A percentile compares a stretch with the other conserved stretches of the same genome.
Evolutionary conservation across 2,329 filamentous ascomycete genomes (phyloP).

Genomic region (Curvularia verruculosa): DNA sequence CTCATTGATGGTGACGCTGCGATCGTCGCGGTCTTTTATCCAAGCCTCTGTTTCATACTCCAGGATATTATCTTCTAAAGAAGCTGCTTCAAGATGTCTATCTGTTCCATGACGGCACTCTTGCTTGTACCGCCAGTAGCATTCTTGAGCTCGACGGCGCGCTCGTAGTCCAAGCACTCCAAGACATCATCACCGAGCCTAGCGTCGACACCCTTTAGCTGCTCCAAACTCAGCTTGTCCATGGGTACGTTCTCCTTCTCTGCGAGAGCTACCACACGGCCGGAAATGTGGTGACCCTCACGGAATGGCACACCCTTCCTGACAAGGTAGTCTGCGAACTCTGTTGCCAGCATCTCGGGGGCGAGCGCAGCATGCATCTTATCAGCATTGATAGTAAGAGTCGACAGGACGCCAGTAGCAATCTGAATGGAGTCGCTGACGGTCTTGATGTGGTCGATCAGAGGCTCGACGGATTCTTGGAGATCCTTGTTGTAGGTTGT

Average conservation of each 20-base stretch:
- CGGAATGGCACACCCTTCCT: conserved; percentile 75
- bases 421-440: conserved; percentile 82
- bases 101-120: conserved; percentile 68
- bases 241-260: conserved; percentile 71
- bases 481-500: conserved; percentile 90
- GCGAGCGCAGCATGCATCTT: conserved; percentile 81
- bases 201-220: conserved; percentile 70
- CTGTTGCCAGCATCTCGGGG: conserved; percentile 81
- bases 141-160: conserved; percentile 78
- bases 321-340: conserved; percentile 69
- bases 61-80: conserved; percentile 28
- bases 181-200: conserved; percentile 75
- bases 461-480: conserved; percentile 86
- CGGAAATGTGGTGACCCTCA: conserved; percentile 79
- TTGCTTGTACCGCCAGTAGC: conserved; percentile 80
- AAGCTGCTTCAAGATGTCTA: conserved; percentile 58
- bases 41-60: neutral
- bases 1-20: conserved; percentile 1
- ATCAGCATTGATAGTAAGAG: conserved; percentile 70
- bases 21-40: conserved; percentile 1
- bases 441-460: conserved; percentile 84
- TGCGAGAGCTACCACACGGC: conserved; percentile 72
- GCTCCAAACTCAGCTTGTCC: conserved; percentile 70
- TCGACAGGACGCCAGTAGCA: conserved; percentile 78
- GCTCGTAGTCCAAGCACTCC: conserved; percentile 78